These are phyloP conservation scores for Pseudonitzschia pungens DNA, from an alignment of 108 stramenopile genomes.

Conservation along the genomic window DNA sequence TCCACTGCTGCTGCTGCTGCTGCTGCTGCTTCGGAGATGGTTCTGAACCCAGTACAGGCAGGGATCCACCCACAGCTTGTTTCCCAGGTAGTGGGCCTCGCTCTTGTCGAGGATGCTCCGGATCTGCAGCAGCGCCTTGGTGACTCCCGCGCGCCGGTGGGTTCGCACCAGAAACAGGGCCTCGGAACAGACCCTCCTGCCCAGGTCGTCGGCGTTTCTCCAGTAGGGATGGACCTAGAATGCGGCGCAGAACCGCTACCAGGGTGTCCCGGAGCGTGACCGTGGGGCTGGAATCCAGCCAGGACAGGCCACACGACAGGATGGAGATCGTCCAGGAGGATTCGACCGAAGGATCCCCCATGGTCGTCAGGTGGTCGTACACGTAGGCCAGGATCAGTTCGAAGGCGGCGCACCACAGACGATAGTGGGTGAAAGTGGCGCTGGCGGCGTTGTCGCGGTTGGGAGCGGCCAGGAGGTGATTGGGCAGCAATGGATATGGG, in stretches of 20 bases:
- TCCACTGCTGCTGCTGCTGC: background rate
- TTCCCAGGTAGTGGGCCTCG: conserved; percentile 89
- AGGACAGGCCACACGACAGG: conserved; percentile 77
- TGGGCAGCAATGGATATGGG: conserved; percentile 50
- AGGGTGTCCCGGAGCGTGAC: conserved; percentile 24
- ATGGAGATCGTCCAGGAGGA: conserved; percentile 89
- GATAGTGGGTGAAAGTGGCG: background rate
- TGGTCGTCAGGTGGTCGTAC: conserved; percentile 90
- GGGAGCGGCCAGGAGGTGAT: background rate
- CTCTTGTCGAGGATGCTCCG: conserved; percentile 79
- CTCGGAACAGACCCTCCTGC: conserved; percentile 28
- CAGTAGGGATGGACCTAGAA: conserved; percentile 90
- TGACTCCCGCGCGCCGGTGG: conserved; percentile 35
- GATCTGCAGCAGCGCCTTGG: conserved; percentile 79
- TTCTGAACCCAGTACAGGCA: conserved; percentile 76
- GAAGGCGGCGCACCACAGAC: conserved; percentile 52
- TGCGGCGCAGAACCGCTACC: conserved; percentile 52
- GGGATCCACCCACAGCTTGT: conserved; percentile 78
- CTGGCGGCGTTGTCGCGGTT: background rate
- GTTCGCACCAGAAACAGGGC: conserved; percentile 50
- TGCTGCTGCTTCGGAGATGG: background rate
- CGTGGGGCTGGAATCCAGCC: conserved; percentile 65
- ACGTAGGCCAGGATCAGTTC: conserved; percentile 88
- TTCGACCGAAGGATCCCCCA: conserved; percentile 90
- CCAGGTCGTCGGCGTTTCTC: conserved; percentile 62